A percentile compares a stretch with the other conserved stretches of the same genome.
Evolutionary conservation across 495 filamentous ascomycete genomes (phyloP).

Genomic region (Aspergillus hancockii): DNA sequence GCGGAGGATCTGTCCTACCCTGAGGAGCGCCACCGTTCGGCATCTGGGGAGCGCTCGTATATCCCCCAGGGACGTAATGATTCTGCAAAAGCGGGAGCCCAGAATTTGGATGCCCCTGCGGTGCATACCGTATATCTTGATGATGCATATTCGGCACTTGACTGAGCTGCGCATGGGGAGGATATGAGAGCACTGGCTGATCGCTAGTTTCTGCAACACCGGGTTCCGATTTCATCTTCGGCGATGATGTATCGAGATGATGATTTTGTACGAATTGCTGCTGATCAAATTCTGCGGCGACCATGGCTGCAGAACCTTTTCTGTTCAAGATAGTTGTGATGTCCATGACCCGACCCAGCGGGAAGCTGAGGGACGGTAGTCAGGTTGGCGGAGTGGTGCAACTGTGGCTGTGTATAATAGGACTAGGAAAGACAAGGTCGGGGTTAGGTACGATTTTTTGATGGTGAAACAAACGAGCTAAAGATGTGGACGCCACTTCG

Average conservation of each 20-base stretch:
- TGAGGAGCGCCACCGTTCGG: conserved; percentile 37
- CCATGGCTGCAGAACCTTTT: conserved; percentile 58
- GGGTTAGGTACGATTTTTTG: neutral
- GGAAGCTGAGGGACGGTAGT: conserved; percentile 33
- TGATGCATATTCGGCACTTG: conserved; percentile 47
- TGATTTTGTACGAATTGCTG: conserved; percentile 56
- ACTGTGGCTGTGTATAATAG: neutral
- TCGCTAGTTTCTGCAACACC: conserved; percentile 71
- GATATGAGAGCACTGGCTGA: conserved; percentile 57
- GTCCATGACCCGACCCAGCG: conserved; percentile 60
- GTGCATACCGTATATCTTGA: conserved; percentile 55
- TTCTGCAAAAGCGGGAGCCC: conserved; percentile 60
- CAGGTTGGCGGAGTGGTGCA: conserved; percentile 12
- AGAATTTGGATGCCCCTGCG: conserved; percentile 55
- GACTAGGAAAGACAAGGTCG: neutral
- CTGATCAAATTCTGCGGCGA: conserved; percentile 53
- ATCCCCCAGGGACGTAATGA: conserved; percentile 45
- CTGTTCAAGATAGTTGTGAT: conserved; percentile 69
- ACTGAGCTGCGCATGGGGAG: conserved; percentile 51
- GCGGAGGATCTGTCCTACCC: conserved; percentile 53
- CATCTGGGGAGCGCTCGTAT: conserved; percentile 35
- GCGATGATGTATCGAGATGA: conserved; percentile 41
- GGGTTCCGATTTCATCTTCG: conserved; percentile 63
- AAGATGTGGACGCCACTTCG: neutral
- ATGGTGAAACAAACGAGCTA: neutral